A percentile compares a stretch with the other conserved stretches of the same genome.
phyloP scores from a whole-genome alignment of 1,284 basidiomycete genomes.

The Cryptococcus depauperatus region DNA sequence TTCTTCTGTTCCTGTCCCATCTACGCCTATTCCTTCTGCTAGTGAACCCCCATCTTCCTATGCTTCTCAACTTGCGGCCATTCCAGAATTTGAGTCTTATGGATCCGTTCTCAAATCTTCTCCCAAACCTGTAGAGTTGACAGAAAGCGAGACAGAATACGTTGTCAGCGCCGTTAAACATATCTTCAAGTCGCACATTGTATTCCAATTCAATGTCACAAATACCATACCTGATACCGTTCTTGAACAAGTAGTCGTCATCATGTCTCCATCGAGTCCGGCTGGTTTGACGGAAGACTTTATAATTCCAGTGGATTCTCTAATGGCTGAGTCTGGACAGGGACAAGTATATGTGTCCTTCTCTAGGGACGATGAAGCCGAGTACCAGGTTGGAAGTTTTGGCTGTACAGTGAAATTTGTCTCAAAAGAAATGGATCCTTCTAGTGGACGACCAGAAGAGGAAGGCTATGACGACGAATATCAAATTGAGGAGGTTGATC shows the following conservation, averaged over 20 bases:
- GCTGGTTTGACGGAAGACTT: slow-evolving; percentile 83
- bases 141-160: slow-evolving; percentile 97
- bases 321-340: slow-evolving; percentile 63
- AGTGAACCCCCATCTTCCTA: slow-evolving; percentile 80
- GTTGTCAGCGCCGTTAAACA: slow-evolving; percentile 96
- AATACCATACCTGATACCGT: slow-evolving; percentile 99
- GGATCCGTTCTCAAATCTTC: slow-evolving; percentile 84
- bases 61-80: slow-evolving; percentile 70
- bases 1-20: slow-evolving; percentile 48
- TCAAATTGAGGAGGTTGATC: slow-evolving; percentile 89
- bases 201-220: slow-evolving; percentile 98
- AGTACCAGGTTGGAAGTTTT: slow-evolving; percentile 80
- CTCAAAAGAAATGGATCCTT: slow-evolving; percentile 94
- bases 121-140: slow-evolving; percentile 69
- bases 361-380: slow-evolving; percentile 66
- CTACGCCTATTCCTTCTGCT: slow-evolving; percentile 56
- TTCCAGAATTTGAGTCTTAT: slow-evolving; percentile 79
- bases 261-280: slow-evolving; percentile 74
- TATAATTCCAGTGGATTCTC: slow-evolving; percentile 72
- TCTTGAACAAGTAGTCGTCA: slow-evolving; percentile 88
- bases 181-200: slow-evolving; percentile 88
- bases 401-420: slow-evolving; percentile 89
- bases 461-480: slow-evolving; percentile 99
- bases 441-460: slow-evolving; percentile 92
- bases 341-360: slow-evolving; percentile 90